Evolutionary conservation across 306 rosid species (phyloP), one percentile per base, ranked within the genome.

Genomic region (Cicer bijugum): DNA sequence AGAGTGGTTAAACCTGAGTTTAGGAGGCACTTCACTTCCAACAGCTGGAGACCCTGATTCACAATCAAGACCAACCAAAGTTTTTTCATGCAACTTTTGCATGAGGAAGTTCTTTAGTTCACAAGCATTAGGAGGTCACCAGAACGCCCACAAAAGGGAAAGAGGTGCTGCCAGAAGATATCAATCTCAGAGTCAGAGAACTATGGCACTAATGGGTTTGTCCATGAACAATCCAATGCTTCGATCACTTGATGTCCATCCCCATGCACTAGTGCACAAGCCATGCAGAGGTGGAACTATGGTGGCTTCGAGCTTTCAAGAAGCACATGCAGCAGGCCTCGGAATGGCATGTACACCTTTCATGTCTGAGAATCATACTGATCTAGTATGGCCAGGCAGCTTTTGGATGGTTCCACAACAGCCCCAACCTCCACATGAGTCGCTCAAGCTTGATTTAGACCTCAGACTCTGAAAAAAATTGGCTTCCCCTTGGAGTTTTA

Each of bases 51-150:
- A 84, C 70, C 48, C 75, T 45, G 91, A 85, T 35, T 71, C 84
- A 12, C 87, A 60, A 65, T 59, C 89, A 69, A 81, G 80, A 76
- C 71, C 91, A 35, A 40, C 76, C 61, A 94, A 87, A 82, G 86
- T 89, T 17, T 95, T 89, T 60, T 95, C 97, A 4, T 95, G 99
- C 76, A 95, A 95, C 86, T 95, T 91, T 87, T 91, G 99, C 86
- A 88, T 86, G 92, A 91, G 97, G 68, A 86, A 90, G 84, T 95
- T 95, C 85, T 88, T 70, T 50, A 91, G 97, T 42, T 95, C 99
- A 58, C 99, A 95, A 51, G 99, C 99, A 52, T 76, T 95, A 74
- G 99, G 99, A 33, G 99, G 97, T 42, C 99, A 91, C 75, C 97
- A 91, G 76, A 95, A 95, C 56, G 99, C 97, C 15, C 97, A 95